These are phyloP conservation scores for Grosmannia clavigera DNA, from an alignment of 2,329 filamentous ascomycete species.

Conservation along the genomic window DNA sequence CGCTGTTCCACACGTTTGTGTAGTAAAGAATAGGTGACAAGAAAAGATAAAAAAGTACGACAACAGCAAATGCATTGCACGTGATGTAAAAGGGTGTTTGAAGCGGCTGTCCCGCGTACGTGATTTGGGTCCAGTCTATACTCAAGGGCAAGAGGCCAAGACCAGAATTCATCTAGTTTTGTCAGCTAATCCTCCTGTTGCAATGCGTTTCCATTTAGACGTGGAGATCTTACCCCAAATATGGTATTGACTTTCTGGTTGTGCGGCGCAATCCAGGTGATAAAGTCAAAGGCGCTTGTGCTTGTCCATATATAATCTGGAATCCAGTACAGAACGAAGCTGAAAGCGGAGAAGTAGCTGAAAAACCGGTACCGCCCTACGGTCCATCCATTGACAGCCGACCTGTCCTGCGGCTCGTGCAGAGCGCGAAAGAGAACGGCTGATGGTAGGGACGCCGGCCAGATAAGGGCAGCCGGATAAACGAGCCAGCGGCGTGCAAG, in stretches of 20 bases:
- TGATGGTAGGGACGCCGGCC: slow-evolving; percentile 35
- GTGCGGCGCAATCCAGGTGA: slow-evolving; percentile 38
- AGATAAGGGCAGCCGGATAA: slow-evolving; percentile 38
- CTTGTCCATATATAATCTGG: slow-evolving; percentile 35
- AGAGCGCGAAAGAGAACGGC: slow-evolving; percentile 36
- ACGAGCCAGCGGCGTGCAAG: slow-evolving; percentile 37
- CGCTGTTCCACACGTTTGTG: slow-evolving; percentile 43
- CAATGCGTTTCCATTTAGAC: not conserved
- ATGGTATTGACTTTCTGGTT: slow-evolving; percentile 21
- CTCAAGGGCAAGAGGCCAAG: slow-evolving; percentile 7
- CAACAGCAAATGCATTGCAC: slow-evolving; percentile 45
- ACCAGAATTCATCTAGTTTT: slow-evolving; percentile 14
- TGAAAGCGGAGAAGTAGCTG: slow-evolving; percentile 26
- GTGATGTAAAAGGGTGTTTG: slow-evolving; percentile 41
- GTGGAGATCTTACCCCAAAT: slow-evolving; percentile 3
- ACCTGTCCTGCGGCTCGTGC: slow-evolving; percentile 27
- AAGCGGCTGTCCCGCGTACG: slow-evolving; percentile 5
- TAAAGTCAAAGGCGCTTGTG: slow-evolving; percentile 36
- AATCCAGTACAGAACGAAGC: slow-evolving; percentile 41
- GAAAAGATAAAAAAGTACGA: slow-evolving; percentile 42
- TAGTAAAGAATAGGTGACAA: slow-evolving; percentile 47
- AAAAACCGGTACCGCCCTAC: slow-evolving; percentile 36
- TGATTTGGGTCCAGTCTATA: slow-evolving; percentile 11
- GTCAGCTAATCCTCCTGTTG: not conserved
- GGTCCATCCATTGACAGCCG: slow-evolving; percentile 23